Percentiles rank a stretch among this genome's conserved stretches.
These are phyloP conservation scores for Diplotaxis tenuifolia DNA, from an alignment of 345 rosid species.

Conservation along the genomic window DNA sequence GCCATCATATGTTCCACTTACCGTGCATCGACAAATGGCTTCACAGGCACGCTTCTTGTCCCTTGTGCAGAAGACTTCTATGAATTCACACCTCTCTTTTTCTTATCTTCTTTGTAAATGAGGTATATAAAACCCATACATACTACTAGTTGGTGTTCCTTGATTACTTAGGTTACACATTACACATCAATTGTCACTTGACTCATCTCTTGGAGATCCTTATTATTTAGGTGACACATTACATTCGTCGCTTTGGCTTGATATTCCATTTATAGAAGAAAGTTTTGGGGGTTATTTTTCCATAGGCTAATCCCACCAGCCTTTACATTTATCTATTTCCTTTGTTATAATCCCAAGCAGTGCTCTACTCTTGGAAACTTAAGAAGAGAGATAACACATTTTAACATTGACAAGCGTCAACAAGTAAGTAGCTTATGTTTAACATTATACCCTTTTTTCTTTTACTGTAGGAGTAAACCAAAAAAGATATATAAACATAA, in stretches of 20 bases:
- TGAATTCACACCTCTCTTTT: constrained; percentile 21
- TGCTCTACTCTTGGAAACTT: background rate
- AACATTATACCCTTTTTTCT: too few relatives aligned
- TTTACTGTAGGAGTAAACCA: too few relatives aligned
- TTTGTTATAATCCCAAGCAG: background rate
- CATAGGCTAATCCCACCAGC: background rate
- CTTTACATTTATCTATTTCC: background rate
- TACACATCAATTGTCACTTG: constrained; percentile 17
- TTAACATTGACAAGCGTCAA: constrained; percentile 7
- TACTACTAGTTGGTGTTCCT: constrained; percentile 1
- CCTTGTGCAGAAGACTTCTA: constrained; percentile 88
- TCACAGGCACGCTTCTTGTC: constrained; percentile 82
- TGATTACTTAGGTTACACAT: constrained; percentile 24
- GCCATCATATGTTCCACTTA: constrained; percentile 95
- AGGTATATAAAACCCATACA: constrained; percentile 19
- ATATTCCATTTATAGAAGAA: background rate
- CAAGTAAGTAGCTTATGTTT: too few relatives aligned
- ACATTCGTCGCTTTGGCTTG: background rate
- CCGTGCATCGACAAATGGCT: constrained; percentile 99
- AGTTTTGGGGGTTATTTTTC: background rate
- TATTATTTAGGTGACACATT: too few relatives aligned
- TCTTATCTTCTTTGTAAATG: constrained; percentile 28
- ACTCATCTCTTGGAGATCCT: constrained; percentile 25
- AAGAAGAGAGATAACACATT: background rate
- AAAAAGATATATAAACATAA: too few relatives aligned